Percentiles rank a stretch among this genome's conserved stretches.
phyloP scores from a whole-genome alignment of 495 filamentous ascomycete genomes.

The Diplogelasinospora grovesii region DNA sequence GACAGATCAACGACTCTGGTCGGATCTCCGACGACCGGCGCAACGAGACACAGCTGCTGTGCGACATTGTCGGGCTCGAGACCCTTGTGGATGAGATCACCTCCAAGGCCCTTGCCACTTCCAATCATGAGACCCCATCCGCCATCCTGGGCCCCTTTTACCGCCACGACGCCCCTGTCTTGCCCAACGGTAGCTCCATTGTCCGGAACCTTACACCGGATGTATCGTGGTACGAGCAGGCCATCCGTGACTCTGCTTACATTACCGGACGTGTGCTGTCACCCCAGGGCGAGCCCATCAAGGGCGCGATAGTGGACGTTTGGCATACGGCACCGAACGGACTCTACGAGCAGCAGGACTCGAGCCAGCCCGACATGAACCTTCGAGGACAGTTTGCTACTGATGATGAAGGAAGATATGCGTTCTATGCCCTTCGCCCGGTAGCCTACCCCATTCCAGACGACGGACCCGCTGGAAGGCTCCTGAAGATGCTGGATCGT shows the following conservation, averaged over 20 bases:
- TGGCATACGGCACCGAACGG: slow-evolving; percentile 76
- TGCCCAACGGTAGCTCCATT: slow-evolving; percentile 59
- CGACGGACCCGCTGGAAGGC: slow-evolving; percentile 53
- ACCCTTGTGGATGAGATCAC: slow-evolving; percentile 69
- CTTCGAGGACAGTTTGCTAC: slow-evolving; percentile 66
- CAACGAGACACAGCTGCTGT: slow-evolving; percentile 67
- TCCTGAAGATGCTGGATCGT: slow-evolving; percentile 54
- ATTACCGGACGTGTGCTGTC: slow-evolving; percentile 57
- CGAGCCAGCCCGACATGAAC: slow-evolving; percentile 64
- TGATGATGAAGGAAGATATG: slow-evolving; percentile 56
- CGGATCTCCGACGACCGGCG: slow-evolving; percentile 63
- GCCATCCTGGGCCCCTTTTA: slow-evolving; percentile 76
- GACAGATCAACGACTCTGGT: slow-evolving; percentile 67
- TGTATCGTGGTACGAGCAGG: slow-evolving; percentile 31
- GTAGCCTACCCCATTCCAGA: slow-evolving; percentile 65
- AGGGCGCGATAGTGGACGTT: slow-evolving; percentile 60
- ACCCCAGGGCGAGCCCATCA: slow-evolving; percentile 49
- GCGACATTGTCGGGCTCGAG: slow-evolving; percentile 68
- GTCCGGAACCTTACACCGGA: slow-evolving; percentile 26
- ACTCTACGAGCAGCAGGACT: slow-evolving; percentile 74
- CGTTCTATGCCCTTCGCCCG: slow-evolving; percentile 61
- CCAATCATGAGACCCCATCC: slow-evolving; percentile 56
- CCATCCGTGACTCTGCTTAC: slow-evolving; percentile 49
- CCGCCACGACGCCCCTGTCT: slow-evolving; percentile 58
- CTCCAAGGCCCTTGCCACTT: slow-evolving; percentile 45